These are phyloP conservation scores for Ormosia emarginata DNA, from an alignment of 306 rosid genomes.

Conservation along the genomic window DNA sequence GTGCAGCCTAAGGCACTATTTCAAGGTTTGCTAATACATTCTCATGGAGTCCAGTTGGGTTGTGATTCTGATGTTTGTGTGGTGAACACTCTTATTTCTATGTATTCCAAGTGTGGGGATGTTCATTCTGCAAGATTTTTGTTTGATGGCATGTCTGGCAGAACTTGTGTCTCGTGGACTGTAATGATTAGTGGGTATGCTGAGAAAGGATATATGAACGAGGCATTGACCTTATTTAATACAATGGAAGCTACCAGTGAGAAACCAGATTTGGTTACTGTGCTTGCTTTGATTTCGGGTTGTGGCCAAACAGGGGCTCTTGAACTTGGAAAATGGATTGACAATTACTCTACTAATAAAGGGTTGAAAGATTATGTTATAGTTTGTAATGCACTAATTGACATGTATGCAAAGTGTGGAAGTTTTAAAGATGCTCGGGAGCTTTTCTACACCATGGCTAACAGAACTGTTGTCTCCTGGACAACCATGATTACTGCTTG, in stretches of 20 bases:
- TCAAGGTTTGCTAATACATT: constrained; percentile 55
- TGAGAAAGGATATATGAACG: constrained; percentile 47
- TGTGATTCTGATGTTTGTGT: constrained; percentile 54
- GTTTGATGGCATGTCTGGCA: constrained; percentile 47
- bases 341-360: constrained; percentile 35
- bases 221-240: constrained; percentile 52
- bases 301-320: constrained; percentile 55
- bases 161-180: constrained; percentile 74
- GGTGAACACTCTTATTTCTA: constrained; percentile 56
- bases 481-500: constrained; percentile 62
- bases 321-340: constrained; percentile 58
- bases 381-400: constrained; percentile 68
- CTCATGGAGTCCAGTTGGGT: constrained; percentile 58
- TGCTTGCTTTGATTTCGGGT: constrained; percentile 62
- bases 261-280: constrained; percentile 58
- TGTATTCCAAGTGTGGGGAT: constrained; percentile 68
- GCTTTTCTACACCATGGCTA: constrained; percentile 40
- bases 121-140: constrained; percentile 44
- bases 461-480: constrained; percentile 64
- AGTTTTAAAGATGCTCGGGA: constrained; percentile 40
- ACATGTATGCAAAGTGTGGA: constrained; percentile 80
- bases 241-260: constrained; percentile 53
- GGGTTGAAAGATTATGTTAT: constrained; percentile 48
- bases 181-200: constrained; percentile 65
- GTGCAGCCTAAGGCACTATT: constrained; percentile 39